phyloP scores from a whole-genome alignment of 179 eudicot genomes.

The Carnegiea gigantea region DNA sequence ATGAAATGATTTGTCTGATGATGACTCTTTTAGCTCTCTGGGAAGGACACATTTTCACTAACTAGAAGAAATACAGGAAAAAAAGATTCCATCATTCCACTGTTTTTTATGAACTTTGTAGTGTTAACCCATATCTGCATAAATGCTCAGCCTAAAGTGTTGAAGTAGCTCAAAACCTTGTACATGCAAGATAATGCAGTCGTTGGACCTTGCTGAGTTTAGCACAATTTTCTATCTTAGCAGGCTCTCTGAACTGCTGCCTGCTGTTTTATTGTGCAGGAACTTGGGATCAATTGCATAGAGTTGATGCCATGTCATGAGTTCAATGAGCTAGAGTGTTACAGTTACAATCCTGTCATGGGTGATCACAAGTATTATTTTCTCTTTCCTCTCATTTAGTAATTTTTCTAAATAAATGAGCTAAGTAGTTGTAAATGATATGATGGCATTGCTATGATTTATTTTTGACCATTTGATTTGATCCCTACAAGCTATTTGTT shows the following conservation, averaged over 20 bases:
- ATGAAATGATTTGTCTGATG: background rate
- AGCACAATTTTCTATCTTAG: conserved; percentile 7
- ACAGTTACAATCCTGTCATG: conserved; percentile 82
- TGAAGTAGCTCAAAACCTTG: too few relatives aligned
- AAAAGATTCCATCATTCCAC: too few relatives aligned
- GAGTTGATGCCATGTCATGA: conserved; percentile 99
- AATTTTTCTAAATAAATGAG: conserved; percentile 1
- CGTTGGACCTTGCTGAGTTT: background rate
- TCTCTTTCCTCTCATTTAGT: conserved; percentile 13
- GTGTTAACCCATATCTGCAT: background rate
- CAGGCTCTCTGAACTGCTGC: conserved; percentile 13
- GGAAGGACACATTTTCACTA: background rate
- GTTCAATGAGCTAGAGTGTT: conserved; percentile 93
- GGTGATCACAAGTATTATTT: conserved; percentile 80
- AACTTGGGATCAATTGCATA: conserved; percentile 94
- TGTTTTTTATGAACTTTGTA: background rate
- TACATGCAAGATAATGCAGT: too few relatives aligned
- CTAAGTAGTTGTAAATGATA: background rate
- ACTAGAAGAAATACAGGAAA: too few relatives aligned
- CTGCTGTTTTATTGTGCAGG: conserved; percentile 53
- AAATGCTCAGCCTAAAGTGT: too few relatives aligned
- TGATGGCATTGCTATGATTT: background rate
- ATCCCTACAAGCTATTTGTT: background rate
- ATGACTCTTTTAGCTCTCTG: background rate
- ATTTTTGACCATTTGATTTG: conserved; percentile 1